Base-by-base conservation (phyloP, 192 early-diverging fungal species). In the Entomortierella parvispora region DNA sequence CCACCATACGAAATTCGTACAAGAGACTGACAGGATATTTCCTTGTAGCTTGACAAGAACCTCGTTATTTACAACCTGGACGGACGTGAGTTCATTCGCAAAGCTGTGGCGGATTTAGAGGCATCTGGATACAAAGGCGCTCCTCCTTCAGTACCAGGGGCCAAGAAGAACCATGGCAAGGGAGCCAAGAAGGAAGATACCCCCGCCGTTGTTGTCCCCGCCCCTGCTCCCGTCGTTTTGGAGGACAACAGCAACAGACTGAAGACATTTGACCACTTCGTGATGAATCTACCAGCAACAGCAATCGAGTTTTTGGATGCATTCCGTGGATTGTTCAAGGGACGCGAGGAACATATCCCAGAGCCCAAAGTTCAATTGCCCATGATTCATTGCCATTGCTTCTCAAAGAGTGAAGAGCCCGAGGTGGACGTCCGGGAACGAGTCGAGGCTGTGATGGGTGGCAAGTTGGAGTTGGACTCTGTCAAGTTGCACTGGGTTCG, bases 201-300 rank as follows among this genome's bases (percentile, higher is more conserved):
- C 43, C 50, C 47, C n/a, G 44, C 60, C 20, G 34, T 65, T 17
- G 17, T 57, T 49, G 29, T 40, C 44, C 42, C 61, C n/a, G 37
- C 68, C 15, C 20, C 61, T 51, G 29, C 42, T 47, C 37, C 80
- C 33, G 54, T 83, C n/a, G n/a, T n/a, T n/a, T n/a, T n/a, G n/a
- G n/a, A n/a, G n/a, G 70, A 32, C 60, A 42, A 48, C 37, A 40
- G 37, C 44, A 32, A 53, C 29, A 58, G 52, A 3, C 86, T 85
- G 77, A 80, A 75, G 45, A 91, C 89, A 11, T 97, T 98, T 66
- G 85, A 96, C 51, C 98, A 99, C 71, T 98, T 96, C 69, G 92
- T 99, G 0, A 99, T 99, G 97, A 99, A 99, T 77, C 84, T 99
- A 25, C 98, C 98, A 0, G 98, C 92, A 4, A 96, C 94, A 9